Evolutionary conservation across 371 early-diverging fungal species (phyloP).

Genomic region (Choanephora cucurbitarum): DNA sequence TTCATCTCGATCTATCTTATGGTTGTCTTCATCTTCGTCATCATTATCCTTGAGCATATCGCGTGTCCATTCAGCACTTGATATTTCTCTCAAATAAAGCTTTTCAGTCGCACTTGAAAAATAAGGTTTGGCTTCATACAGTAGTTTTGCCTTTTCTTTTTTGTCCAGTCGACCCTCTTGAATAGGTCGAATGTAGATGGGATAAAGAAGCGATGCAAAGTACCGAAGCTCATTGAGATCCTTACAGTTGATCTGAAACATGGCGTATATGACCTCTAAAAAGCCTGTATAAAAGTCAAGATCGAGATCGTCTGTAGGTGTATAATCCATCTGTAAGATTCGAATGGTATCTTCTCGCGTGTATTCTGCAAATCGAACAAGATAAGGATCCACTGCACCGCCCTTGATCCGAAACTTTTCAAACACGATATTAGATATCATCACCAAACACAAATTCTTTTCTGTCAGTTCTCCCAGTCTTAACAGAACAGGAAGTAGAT

Average conservation of each 20-base stretch:
- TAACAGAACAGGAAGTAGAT: conserved; percentile 68
- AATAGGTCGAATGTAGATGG: conserved; percentile 81
- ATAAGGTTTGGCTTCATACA: conserved; percentile 72
- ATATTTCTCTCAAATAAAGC: conserved; percentile 82
- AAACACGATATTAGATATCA: conserved; percentile 77
- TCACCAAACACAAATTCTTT: conserved; percentile 66
- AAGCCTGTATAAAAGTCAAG: conserved; percentile 72
- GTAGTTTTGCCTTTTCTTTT: conserved; percentile 69
- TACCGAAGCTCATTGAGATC: conserved; percentile 87
- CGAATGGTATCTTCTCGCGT: conserved; percentile 66
- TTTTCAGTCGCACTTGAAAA: conserved; percentile 81
- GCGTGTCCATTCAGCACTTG: conserved; percentile 78
- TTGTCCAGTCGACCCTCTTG: conserved; percentile 65
- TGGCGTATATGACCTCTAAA: conserved; percentile 71
- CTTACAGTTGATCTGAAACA: conserved; percentile 76
- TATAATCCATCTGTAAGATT: conserved; percentile 74
- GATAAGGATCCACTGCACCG: conserved; percentile 65
- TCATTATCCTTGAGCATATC: conserved; percentile 28
- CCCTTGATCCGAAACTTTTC: conserved; percentile 76
- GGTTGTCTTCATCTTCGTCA: conserved; percentile 1
- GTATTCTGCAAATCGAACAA: conserved; percentile 74
- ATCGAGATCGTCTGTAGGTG: conserved; percentile 38
- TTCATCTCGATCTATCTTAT: no score
- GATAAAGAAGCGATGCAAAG: conserved; percentile 75
- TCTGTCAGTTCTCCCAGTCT: conserved; percentile 70